phyloP scores from a whole-genome alignment of 2,329 filamentous ascomycete species.

The Colletotrichum orchidophilum region DNA sequence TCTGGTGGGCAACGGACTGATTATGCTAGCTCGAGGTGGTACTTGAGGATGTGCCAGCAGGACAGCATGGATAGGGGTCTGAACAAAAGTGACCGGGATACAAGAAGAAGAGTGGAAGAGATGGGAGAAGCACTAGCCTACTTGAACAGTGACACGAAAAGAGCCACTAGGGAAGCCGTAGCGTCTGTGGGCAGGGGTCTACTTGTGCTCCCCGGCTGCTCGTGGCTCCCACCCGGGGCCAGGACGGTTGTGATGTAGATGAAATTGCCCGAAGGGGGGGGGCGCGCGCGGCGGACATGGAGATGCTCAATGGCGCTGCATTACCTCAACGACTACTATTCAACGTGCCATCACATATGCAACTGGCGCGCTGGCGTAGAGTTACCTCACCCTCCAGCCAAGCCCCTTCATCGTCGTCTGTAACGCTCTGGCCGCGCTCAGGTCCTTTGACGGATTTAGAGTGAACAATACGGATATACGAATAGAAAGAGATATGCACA shows the following conservation, averaged over 20 bases:
- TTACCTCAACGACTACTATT: constrained; percentile 27
- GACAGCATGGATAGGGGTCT: constrained; percentile 46
- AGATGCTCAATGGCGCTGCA: constrained; percentile 41
- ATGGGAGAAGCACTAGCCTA: constrained; percentile 40
- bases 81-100: constrained; percentile 23
- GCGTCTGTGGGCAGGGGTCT: constrained; percentile 36
- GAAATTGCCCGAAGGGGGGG: constrained; percentile 54
- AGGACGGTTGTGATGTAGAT: constrained; percentile 50
- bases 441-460: not conserved
- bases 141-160: constrained; percentile 40
- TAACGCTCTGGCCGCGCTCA: constrained; percentile 25
- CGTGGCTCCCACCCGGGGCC: constrained; percentile 39
- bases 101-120: constrained; percentile 41
- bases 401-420: constrained; percentile 7
- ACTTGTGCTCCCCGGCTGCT: constrained; percentile 29
- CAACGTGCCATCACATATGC: constrained; percentile 42
- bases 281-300: constrained; percentile 20
- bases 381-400: constrained; percentile 21
- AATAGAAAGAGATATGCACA: constrained; percentile 13
- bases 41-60: constrained; percentile 26
- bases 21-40: constrained; percentile 33
- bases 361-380: constrained; percentile 29
- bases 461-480: not conserved
- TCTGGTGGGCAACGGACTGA: constrained; percentile 33
- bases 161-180: constrained; percentile 37